A percentile compares a stretch with the other conserved stretches of the same genome.
Evolutionary conservation across 2,329 filamentous ascomycete species (phyloP).

Genomic region (Fusarium chaquense): DNA sequence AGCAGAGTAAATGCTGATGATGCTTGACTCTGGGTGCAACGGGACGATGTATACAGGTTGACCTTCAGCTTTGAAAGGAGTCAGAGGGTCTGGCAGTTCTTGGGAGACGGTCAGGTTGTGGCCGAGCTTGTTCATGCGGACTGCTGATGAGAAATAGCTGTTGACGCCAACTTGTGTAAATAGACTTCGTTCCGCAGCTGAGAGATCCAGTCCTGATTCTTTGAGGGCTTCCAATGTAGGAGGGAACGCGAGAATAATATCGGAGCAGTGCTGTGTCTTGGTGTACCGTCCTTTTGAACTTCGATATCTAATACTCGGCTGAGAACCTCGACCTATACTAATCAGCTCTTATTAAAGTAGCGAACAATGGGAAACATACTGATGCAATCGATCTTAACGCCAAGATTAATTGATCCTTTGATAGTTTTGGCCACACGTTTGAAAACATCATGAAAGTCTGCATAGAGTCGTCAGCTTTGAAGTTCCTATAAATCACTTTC

Average conservation of each 20-base stretch:
- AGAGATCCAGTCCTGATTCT: not conserved
- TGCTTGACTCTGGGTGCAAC: not conserved
- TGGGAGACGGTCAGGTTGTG: not conserved
- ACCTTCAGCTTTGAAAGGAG: not conserved
- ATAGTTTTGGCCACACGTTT: not conserved
- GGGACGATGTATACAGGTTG: not conserved
- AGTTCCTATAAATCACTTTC: no score
- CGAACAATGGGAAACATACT: not conserved
- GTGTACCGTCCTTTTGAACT: not conserved
- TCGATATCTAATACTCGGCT: not conserved
- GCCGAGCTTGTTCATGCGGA: not conserved
- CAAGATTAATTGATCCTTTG: not conserved
- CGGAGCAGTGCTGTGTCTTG: not conserved
- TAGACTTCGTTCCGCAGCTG: not conserved
- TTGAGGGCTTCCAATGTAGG: not conserved
- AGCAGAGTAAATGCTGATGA: not conserved
- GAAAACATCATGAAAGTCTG: not conserved
- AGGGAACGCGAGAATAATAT: not conserved
- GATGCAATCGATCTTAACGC: not conserved
- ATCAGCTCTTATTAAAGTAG: not conserved
- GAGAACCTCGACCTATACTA: not conserved
- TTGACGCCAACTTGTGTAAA: not conserved
- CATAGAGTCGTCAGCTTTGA: no score
- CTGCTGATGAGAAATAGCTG: constrained; percentile 3
- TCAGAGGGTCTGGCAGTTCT: not conserved